Conservation (phyloP, 306 rosid species). For the Quercus agrifolia region DNA sequence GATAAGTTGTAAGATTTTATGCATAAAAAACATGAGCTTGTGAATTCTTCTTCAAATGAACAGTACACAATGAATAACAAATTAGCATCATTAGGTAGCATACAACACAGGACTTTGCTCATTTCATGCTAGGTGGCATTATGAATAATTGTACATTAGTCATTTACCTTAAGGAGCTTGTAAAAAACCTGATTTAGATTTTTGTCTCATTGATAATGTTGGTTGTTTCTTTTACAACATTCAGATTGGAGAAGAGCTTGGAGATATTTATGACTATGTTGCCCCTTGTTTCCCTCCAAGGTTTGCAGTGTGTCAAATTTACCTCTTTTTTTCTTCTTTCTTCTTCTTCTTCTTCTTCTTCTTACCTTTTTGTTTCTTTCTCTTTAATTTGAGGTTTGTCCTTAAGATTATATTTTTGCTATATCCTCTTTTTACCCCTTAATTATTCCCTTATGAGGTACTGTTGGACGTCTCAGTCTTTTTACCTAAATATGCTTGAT, state of each 20-base stretch:
- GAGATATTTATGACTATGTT: constrained; percentile 82
- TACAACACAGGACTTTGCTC: not conserved
- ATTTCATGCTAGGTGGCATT: not conserved
- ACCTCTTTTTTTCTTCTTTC: not conserved
- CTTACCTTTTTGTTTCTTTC: constrained; percentile 21
- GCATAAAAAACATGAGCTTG: no score
- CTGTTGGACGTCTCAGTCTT: constrained; percentile 1
- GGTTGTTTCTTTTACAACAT: constrained; percentile 29
- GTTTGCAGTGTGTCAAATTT: constrained; percentile 38
- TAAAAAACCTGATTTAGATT: not conserved
- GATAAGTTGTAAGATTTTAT: no score
- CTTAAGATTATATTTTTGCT: constrained; percentile 15
- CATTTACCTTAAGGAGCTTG: no score
- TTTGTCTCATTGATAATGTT: constrained; percentile 5
- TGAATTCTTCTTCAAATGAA: no score
- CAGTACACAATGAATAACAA: no score
- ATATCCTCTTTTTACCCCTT: not conserved
- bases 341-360: constrained; percentile 1
- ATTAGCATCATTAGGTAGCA: no score
- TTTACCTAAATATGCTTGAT: not conserved
- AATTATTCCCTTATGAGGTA: not conserved
- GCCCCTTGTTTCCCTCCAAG: constrained; percentile 99
- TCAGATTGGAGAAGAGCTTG: constrained; percentile 95
- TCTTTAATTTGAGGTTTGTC: not conserved
- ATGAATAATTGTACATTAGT: not conserved